phyloP scores from a whole-genome alignment of 1,139 yeast species.

The Candida freyschussii region DNA sequence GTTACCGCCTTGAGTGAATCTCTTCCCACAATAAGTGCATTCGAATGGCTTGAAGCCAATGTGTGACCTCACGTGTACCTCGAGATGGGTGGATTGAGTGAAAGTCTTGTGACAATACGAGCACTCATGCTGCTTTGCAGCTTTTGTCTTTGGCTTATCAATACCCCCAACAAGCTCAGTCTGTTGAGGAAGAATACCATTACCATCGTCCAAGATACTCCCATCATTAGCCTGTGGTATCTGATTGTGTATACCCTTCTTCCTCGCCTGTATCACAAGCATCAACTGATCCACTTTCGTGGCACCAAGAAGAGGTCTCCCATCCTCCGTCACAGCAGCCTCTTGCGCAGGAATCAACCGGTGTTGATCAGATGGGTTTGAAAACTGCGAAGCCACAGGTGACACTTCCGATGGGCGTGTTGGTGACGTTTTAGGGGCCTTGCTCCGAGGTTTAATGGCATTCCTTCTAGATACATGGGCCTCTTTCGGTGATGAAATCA shows the following conservation, averaged over 20 bases:
- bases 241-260: conserved; percentile 62
- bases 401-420: conserved; percentile 2
- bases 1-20: conserved; percentile 91
- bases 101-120: conserved; percentile 65
- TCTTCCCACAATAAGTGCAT: conserved; percentile 73
- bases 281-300: conserved; percentile 86
- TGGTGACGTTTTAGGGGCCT: conserved; percentile 1
- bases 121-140: conserved; percentile 62
- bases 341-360: conserved; percentile 42
- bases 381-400: conserved; percentile 8
- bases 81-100: conserved; percentile 73
- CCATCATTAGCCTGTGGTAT: conserved; percentile 66
- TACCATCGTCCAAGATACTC: conserved; percentile 29
- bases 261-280: conserved; percentile 85
- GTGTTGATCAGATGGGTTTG: conserved; percentile 9
- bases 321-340: conserved; percentile 47
- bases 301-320: conserved; percentile 71
- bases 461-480: conserved; percentile 12
- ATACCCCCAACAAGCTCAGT: conserved; percentile 78
- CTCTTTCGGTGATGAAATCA: conserved; percentile 10
- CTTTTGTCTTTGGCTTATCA: conserved; percentile 53
- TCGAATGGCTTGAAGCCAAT: conserved; percentile 76
- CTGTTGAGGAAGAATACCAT: conserved; percentile 52
- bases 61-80: conserved; percentile 74
- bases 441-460: conserved; percentile 18